Evolutionary conservation across 129 eudicot genomes (phyloP), one percentile per base, ranked within the genome.

Genomic region (Flaveria robusta): DNA sequence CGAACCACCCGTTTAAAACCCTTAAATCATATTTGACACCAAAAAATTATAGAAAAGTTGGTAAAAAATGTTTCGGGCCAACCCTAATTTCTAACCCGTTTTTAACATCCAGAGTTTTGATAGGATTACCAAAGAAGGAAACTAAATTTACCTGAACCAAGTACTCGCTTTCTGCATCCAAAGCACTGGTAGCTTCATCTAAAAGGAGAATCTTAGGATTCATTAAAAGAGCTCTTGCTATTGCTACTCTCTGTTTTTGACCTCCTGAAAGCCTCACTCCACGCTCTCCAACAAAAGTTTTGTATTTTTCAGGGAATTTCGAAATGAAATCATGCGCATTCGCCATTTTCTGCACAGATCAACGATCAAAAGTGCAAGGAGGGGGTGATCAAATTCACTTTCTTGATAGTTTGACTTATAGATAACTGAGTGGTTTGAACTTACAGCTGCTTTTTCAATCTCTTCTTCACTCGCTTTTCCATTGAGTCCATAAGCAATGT

Each of bases 231-330:
- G 98, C 98, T 78, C 98, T 73, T 24, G 98, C 98, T 11, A 93
- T 93, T 5, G 98, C 98, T 75, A 93, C 83, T 81, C 98, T 87
- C 66, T 93, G 97, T 74, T 93, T 93, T 77, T 93, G 98, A 56
- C 98, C 98, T 23, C 98, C 98, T 1, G 96, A 93, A 51, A 93
- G 92, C 91, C 95, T 86, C 63, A 93, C 88, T 19, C 98, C 97
- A 23, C 97, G 90, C 84, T 90, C 98, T 51, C 98, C 98, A 76
- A 93, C 98, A 77, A 78, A 78, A 5, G 96, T 93, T 76, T 88
- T 83, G 78, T 90, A 93, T 50, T 91, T 91, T 50, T 93, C 98
- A 13, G 95, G 95, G 78, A 90, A 93, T 72, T 86, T 85, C 5
- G 89, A 86, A 45, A 93, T 66, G 41, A 93, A 93, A 14, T 93